Conservation (phyloP, 805 yeast genomes). For the Yarrowia sp. region DNA sequence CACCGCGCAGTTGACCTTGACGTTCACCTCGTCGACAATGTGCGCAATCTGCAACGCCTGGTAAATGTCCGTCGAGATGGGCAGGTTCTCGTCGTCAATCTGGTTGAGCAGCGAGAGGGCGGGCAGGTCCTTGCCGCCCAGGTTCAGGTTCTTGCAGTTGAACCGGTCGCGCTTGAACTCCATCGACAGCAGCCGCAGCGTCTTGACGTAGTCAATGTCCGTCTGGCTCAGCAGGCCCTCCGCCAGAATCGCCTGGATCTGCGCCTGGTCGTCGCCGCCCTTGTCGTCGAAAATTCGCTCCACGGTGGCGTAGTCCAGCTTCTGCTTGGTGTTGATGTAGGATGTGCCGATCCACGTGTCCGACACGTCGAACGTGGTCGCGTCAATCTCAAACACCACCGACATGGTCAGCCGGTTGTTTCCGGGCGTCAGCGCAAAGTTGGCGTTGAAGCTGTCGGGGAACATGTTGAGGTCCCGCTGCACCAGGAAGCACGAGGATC, state of each 20-base stretch:
- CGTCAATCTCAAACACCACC: conserved; percentile 76
- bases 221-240: conserved; percentile 45
- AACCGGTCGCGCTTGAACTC: conserved; percentile 70
- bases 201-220: conserved; percentile 62
- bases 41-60: conserved; percentile 39
- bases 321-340: conserved; percentile 59
- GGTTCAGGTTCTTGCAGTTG: conserved; percentile 40
- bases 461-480: conserved; percentile 67
- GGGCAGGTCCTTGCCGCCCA: conserved; percentile 45
- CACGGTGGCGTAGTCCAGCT: conserved; percentile 34
- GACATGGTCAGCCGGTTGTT: conserved; percentile 66
- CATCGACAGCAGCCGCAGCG: conserved; percentile 61
- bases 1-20: conserved; percentile 78
- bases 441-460: conserved; percentile 59
- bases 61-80: conserved; percentile 69
- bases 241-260: conserved; percentile 14
- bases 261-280: conserved; percentile 11
- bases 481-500: conserved; percentile 83
- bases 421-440: conserved; percentile 58
- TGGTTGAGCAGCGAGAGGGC: conserved; percentile 69
- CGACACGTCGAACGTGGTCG: conserved; percentile 65
- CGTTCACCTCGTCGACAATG: conserved; percentile 58
- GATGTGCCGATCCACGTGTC: conserved; percentile 77
- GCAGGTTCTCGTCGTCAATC: conserved; percentile 79
- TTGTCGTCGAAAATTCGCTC: conserved; percentile 29